These are phyloP conservation scores for Trypanosoma grayi DNA, from an alignment of 208 protist genomes.

Conservation along the genomic window DNA sequence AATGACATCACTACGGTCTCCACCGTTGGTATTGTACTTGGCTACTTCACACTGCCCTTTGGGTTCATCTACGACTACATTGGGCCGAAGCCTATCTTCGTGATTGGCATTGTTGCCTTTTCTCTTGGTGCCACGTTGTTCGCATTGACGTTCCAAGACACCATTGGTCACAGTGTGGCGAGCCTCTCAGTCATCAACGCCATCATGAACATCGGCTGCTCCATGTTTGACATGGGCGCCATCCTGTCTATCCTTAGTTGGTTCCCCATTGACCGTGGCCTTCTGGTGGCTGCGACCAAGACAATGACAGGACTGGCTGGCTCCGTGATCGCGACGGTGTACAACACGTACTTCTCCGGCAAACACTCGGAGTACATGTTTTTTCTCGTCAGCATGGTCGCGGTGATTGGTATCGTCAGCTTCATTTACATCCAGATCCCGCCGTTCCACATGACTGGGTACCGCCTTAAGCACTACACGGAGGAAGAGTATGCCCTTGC, in stretches of 20 bases:
- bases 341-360: constrained; percentile 37
- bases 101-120: constrained; percentile 34
- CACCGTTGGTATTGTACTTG: constrained; percentile 55
- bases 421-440: constrained; percentile 38
- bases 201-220: constrained; percentile 41
- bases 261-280: constrained; percentile 48
- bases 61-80: constrained; percentile 56
- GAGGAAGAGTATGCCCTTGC: constrained; percentile 27
- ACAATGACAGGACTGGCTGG: constrained; percentile 41
- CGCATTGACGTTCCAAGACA: constrained; percentile 34
- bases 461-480: constrained; percentile 32
- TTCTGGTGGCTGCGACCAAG: constrained; percentile 40
- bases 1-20: constrained; percentile 55
- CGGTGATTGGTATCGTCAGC: constrained; percentile 30
- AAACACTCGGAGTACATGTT: constrained; percentile 38
- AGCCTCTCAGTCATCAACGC: constrained; percentile 44
- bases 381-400: constrained; percentile 33
- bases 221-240: constrained; percentile 52
- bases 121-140: constrained; percentile 35
- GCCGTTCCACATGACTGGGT: constrained; percentile 43
- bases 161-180: constrained; percentile 36
- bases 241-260: constrained; percentile 45
- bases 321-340: constrained; percentile 39
- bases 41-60: constrained; percentile 49
- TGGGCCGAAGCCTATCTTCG: constrained; percentile 50